phyloP scores from a whole-genome alignment of 257 asterid species.

The Coffea canephora region DNA sequence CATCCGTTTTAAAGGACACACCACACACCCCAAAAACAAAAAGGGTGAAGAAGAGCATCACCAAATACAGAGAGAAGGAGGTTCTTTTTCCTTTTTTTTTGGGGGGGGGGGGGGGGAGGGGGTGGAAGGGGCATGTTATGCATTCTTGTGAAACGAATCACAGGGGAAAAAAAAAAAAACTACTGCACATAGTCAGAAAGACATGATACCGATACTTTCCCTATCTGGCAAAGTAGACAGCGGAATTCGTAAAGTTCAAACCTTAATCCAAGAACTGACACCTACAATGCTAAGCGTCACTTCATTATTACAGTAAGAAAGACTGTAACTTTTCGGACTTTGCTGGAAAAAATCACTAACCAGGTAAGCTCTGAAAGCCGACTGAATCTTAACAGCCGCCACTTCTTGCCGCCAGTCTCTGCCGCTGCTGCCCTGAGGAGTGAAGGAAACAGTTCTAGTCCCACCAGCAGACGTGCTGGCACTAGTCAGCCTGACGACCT shows the following conservation, averaged over 20 bases:
- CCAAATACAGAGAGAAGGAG: too few relatives aligned
- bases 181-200: not conserved
- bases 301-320: not conserved
- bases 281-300: not conserved
- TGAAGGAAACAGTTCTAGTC: conserved; percentile 31
- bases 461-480: conserved; percentile 23
- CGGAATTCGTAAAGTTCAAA: not conserved
- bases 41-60: too few relatives aligned
- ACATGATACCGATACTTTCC: not conserved
- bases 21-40: too few relatives aligned
- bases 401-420: conserved; percentile 49
- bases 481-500: conserved; percentile 76
- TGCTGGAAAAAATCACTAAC: conserved; percentile 36
- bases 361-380: conserved; percentile 92
- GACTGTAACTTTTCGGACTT: not conserved
- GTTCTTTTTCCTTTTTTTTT: too few relatives aligned
- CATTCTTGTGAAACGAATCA: too few relatives aligned
- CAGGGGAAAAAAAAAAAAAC: too few relatives aligned
- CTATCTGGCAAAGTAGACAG: not conserved
- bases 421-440: not conserved
- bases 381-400: conserved; percentile 85
- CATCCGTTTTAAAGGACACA: too few relatives aligned
- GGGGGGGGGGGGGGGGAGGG: too few relatives aligned
- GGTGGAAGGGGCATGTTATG: too few relatives aligned
- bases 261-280: not conserved